These are phyloP conservation scores for Lasiosphaeris hirsuta DNA, from an alignment of 495 filamentous ascomycete genomes.

Conservation along the genomic window DNA sequence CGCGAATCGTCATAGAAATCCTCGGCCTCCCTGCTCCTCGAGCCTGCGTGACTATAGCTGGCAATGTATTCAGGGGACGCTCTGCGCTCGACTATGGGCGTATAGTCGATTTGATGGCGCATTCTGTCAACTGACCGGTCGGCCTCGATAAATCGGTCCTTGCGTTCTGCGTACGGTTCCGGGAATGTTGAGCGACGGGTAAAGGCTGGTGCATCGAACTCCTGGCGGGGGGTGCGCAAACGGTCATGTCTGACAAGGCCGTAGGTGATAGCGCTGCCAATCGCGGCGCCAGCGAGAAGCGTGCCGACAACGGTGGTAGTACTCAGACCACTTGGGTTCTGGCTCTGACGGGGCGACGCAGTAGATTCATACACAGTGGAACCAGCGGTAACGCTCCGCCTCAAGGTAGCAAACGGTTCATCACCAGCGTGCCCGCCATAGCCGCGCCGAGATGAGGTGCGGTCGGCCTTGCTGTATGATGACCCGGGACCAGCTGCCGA, in stretches of 20 bases:
- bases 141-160: slow-evolving; percentile 34
- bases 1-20: slow-evolving; percentile 39
- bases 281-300: slow-evolving; percentile 66
- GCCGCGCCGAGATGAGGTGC: slow-evolving; percentile 24
- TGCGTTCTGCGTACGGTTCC: slow-evolving; percentile 32
- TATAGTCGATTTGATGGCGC: slow-evolving; percentile 32
- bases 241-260: slow-evolving; percentile 60
- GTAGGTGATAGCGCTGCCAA: slow-evolving; percentile 72
- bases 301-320: slow-evolving; percentile 50
- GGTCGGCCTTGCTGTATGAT: slow-evolving; percentile 20
- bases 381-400: slow-evolving; percentile 34
- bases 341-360: slow-evolving; percentile 32
- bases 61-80: slow-evolving; percentile 34
- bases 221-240: slow-evolving; percentile 39
- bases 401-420: slow-evolving; percentile 27
- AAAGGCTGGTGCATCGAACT: slow-evolving; percentile 35
- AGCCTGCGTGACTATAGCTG: slow-evolving; percentile 33
- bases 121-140: slow-evolving; percentile 29
- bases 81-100: slow-evolving; percentile 24
- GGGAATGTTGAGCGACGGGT: slow-evolving; percentile 37
- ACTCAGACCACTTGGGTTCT: slow-evolving; percentile 37
- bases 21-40: slow-evolving; percentile 43
- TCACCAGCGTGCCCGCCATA: slow-evolving; percentile 15
- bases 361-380: slow-evolving; percentile 31
- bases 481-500: slow-evolving; percentile 15